Percentiles rank a stretch among this genome's conserved stretches.
Conservation (phyloP, 257 asterid genomes). For the Solanum microdontum region DNA sequence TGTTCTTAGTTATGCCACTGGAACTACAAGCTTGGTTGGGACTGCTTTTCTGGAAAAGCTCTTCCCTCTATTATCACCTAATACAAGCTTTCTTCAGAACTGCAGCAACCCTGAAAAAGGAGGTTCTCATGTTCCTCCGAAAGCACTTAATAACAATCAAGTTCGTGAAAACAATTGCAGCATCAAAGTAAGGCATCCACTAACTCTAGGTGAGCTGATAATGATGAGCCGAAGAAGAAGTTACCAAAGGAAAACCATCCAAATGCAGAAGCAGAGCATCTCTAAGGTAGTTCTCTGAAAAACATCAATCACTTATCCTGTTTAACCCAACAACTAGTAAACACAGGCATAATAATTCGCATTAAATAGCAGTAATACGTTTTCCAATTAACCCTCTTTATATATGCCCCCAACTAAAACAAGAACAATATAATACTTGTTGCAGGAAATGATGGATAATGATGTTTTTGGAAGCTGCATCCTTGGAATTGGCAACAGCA, state of each 20-base stretch:
- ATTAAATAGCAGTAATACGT: not conserved
- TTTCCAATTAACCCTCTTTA: not conserved
- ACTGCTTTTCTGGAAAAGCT: conserved; percentile 80
- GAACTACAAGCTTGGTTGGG: conserved; percentile 46
- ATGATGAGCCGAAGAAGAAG: conserved; percentile 86
- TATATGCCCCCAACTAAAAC: not conserved
- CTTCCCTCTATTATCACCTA: conserved; percentile 51
- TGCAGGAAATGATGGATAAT: conserved; percentile 47
- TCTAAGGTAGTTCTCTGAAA: conserved; percentile 34
- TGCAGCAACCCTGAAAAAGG: conserved; percentile 15
- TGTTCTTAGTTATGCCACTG: conserved; percentile 42
- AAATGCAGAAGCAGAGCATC: conserved; percentile 28
- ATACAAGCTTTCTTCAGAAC: conserved; percentile 15
- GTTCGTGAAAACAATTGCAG: conserved; percentile 21
- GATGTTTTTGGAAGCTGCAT: conserved; percentile 38
- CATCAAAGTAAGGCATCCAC: conserved; percentile 33
- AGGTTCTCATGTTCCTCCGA: conserved; percentile 7
- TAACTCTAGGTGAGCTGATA: conserved; percentile 86
- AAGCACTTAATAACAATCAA: conserved; percentile 10
- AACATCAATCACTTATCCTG: not conserved
- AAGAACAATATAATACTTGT: not conserved
- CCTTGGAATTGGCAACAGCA: conserved; percentile 32
- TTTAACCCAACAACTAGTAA: not conserved
- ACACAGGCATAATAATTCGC: not conserved
- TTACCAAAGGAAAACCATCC: conserved; percentile 42